Conservation (phyloP, 2,329 filamentous ascomycete species). For the Colletotrichum tropicicola region DNA sequence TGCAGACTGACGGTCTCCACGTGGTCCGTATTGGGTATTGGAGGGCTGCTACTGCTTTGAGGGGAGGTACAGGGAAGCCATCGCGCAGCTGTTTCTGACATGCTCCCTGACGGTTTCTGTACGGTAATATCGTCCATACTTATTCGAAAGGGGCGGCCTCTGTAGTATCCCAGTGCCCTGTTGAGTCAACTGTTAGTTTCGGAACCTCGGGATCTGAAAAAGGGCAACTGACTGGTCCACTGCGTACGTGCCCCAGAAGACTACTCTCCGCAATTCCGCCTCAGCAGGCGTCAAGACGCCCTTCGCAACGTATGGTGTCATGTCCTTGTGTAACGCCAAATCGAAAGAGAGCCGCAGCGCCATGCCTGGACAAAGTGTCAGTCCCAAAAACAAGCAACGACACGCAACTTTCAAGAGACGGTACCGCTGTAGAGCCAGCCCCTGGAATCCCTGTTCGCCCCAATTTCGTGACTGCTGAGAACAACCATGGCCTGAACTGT, state of each 20-base stretch:
- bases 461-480: conserved; percentile 37
- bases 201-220: neutral
- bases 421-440: conserved; percentile 39
- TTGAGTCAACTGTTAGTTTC: neutral
- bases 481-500: conserved; percentile 38
- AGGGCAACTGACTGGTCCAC: conserved; percentile 40
- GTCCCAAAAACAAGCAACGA: neutral
- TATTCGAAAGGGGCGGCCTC: conserved; percentile 37
- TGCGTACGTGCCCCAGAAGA: conserved; percentile 42
- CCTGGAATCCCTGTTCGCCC: conserved; percentile 36
- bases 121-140: conserved; percentile 38
- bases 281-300: conserved; percentile 35
- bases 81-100: neutral
- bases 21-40: neutral
- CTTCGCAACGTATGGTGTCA: conserved; percentile 35
- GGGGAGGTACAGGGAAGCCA: conserved; percentile 2
- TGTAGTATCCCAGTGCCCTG: conserved; percentile 38
- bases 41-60: neutral
- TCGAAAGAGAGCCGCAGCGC: conserved; percentile 38
- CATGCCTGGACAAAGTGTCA: conserved; percentile 38
- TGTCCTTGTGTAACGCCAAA: conserved; percentile 37
- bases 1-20: neutral
- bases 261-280: conserved; percentile 36
- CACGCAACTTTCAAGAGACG: neutral
- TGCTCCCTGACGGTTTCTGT: conserved; percentile 22